Conservation (phyloP, 139 green algal species). For the Chlorella vulgaris region DNA sequence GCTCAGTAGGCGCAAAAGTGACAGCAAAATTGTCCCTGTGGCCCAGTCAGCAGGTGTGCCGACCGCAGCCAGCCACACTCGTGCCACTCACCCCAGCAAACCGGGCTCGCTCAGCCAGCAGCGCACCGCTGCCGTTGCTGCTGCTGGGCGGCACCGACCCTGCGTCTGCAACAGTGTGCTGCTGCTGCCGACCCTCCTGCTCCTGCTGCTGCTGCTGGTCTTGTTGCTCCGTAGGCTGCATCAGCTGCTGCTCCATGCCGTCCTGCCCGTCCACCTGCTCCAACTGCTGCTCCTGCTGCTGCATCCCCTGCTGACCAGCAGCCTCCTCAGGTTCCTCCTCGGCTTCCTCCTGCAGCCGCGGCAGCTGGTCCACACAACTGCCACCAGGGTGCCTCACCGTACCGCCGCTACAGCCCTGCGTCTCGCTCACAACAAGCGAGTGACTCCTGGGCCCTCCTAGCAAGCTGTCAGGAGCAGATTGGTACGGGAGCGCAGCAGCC, state of each 20-base stretch:
- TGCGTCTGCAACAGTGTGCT: neutral
- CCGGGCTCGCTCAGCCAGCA: neutral
- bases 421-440: neutral
- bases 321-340: neutral
- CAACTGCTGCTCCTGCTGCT: neutral
- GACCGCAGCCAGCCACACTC: neutral
- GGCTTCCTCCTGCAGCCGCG: neutral
- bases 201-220: neutral
- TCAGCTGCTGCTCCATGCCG: neutral
- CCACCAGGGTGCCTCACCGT: neutral
- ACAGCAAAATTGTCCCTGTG: neutral
- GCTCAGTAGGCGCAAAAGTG: too few relatives aligned
- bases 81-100: neutral
- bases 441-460: neutral
- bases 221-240: neutral
- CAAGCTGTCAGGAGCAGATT: too few relatives aligned
- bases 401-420: neutral
- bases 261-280: neutral
- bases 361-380: neutral
- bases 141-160: neutral
- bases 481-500: too few relatives aligned
- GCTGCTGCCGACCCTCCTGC: neutral
- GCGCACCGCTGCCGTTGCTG: neutral
- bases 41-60: too few relatives aligned
- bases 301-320: neutral